A percentile compares a stretch with the other conserved stretches of the same genome.
Evolutionary conservation across 345 rosid genomes (phyloP).

Genomic region (Xanthoceras sorbifolium): DNA sequence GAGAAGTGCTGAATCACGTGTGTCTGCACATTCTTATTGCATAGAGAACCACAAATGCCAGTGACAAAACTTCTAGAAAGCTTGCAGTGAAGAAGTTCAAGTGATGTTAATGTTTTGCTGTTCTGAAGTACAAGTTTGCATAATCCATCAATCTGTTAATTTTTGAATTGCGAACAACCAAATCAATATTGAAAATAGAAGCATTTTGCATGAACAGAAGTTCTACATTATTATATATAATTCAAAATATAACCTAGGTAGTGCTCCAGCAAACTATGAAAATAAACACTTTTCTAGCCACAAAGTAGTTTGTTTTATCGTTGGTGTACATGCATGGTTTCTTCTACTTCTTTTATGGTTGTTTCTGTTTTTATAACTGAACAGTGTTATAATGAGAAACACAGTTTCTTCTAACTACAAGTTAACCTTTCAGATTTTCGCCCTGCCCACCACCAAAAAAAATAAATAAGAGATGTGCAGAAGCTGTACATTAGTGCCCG

Average conservation of each 20-base stretch:
- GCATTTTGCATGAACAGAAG: neutral
- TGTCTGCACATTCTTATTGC: constrained; percentile 30
- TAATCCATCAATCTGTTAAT: constrained; percentile 66
- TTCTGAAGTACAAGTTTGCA: constrained; percentile 73
- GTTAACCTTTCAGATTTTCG: neutral
- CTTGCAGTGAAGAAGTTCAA: constrained; percentile 77
- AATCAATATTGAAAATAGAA: neutral
- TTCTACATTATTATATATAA: neutral
- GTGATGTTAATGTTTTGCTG: constrained; percentile 59
- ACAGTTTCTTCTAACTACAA: neutral
- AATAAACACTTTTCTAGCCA: neutral
- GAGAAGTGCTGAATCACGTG: constrained; percentile 58
- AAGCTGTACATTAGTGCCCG: neutral
- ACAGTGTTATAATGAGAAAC: neutral
- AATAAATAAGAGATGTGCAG: neutral
- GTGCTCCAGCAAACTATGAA: neutral
- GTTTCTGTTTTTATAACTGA: no score
- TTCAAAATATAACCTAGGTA: neutral
- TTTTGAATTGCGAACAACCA: constrained; percentile 20
- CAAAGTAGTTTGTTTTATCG: neutral
- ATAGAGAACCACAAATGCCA: constrained; percentile 54
- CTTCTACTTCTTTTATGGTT: neutral
- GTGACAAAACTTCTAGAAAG: constrained; percentile 52
- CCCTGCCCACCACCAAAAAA: no score
- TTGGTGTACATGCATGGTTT: neutral